phyloP scores from a whole-genome alignment of 768 basidiomycete genomes.

The Cyathus striatus region DNA sequence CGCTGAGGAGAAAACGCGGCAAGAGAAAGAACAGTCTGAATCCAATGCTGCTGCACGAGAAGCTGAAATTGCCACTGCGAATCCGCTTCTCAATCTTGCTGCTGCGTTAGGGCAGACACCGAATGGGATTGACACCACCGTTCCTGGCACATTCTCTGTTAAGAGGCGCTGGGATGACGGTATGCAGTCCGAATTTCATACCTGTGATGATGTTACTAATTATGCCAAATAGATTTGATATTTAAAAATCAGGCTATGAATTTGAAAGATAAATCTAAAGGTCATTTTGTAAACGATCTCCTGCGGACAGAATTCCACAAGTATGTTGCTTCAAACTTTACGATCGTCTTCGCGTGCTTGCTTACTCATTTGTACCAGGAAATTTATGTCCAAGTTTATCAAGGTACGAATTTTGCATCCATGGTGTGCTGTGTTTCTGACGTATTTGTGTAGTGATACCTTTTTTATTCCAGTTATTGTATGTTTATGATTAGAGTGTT shows the following conservation, averaged over 20 bases:
- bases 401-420: constrained; percentile 43
- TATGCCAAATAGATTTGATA: constrained; percentile 65
- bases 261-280: constrained; percentile 52
- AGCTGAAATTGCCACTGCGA: constrained; percentile 78
- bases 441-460: constrained; percentile 2
- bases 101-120: constrained; percentile 81
- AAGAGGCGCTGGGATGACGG: constrained; percentile 96
- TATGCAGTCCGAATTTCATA: constrained; percentile 7
- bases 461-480: no score
- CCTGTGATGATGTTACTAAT: constrained; percentile 4
- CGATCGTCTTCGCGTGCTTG: constrained; percentile 4
- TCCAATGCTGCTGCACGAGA: constrained; percentile 60
- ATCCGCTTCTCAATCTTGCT: constrained; percentile 87
- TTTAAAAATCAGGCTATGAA: constrained; percentile 97
- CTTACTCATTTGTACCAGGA: constrained; percentile 42
- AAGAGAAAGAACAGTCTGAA: constrained; percentile 72
- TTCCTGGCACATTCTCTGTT: constrained; percentile 82
- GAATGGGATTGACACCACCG: constrained; percentile 63
- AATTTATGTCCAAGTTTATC: constrained; percentile 91
- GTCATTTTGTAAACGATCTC: constrained; percentile 93
- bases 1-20: constrained; percentile 84
- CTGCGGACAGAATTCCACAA: constrained; percentile 92
- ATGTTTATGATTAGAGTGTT: no score
- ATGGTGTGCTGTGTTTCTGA: constrained; percentile 1
- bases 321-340: constrained; percentile 41